Percentiles rank a stretch among this genome's conserved stretches.
Evolutionary conservation across 192 early-diverging fungal genomes (phyloP).

Genomic region (Coemansia sp.): DNA sequence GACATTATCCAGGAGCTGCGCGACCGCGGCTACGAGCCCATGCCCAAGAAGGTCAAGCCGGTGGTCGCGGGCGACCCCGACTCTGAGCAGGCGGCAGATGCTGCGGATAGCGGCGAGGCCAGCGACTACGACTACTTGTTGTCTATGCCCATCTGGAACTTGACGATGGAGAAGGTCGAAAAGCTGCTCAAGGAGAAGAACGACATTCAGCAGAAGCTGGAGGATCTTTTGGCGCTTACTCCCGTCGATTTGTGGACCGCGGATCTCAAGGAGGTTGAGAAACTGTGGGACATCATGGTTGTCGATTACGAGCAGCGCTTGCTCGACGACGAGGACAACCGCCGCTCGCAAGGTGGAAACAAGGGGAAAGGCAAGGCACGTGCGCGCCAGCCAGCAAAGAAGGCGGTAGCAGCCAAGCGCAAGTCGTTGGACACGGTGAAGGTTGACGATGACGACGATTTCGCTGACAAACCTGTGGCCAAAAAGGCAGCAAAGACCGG

Average conservation of each 20-base stretch:
- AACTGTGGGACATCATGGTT: conserved; percentile 71
- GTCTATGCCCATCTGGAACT: conserved; percentile 84
- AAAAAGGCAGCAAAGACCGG: conserved; percentile 18
- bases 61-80: conserved; percentile 50
- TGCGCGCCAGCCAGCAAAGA: conserved; percentile 19
- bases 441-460: conserved; percentile 12
- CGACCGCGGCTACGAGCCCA: conserved; percentile 61
- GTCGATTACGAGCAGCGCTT: conserved; percentile 36
- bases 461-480: neutral
- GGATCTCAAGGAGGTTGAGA: conserved; percentile 82
- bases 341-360: conserved; percentile 23
- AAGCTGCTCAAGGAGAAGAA: conserved; percentile 68
- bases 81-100: conserved; percentile 41
- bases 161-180: conserved; percentile 85
- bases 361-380: conserved; percentile 31
- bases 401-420: conserved; percentile 41
- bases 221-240: conserved; percentile 58
- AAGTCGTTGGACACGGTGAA: conserved; percentile 35
- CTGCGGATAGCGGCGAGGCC: conserved; percentile 11
- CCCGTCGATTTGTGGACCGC: conserved; percentile 77
- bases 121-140: conserved; percentile 82
- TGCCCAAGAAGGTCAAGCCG: conserved; percentile 53
- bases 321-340: conserved; percentile 39
- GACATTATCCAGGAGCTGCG: conserved; percentile 74
- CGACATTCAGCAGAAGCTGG: conserved; percentile 66